These are phyloP conservation scores for Trichoderma sp. DNA, from an alignment of 2,329 filamentous ascomycete species.

Conservation along the genomic window DNA sequence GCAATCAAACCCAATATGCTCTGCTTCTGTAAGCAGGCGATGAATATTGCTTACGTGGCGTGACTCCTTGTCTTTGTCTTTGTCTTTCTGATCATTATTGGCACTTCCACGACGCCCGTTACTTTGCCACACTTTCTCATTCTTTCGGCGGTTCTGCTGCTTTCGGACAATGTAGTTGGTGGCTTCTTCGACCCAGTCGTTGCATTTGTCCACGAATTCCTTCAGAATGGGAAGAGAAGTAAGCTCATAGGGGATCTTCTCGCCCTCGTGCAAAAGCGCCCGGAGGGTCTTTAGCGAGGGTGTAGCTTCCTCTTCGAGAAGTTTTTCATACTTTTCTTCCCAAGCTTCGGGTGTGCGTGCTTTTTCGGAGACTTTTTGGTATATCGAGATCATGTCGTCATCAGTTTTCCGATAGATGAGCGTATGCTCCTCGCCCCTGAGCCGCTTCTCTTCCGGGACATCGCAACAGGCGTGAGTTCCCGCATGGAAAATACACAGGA, in stretches of 20 bases:
- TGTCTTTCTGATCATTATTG: conserved; percentile 47
- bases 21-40: conserved; percentile 77
- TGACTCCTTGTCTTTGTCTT: conserved; percentile 63
- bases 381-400: conserved; percentile 62
- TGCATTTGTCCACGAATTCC: conserved; percentile 91
- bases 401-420: conserved; percentile 76
- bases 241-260: conserved; percentile 90
- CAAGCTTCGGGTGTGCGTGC: conserved; percentile 81
- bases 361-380: conserved; percentile 80
- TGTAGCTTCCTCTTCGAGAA: conserved; percentile 77
- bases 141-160: conserved; percentile 95
- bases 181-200: conserved; percentile 97
- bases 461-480: conserved; percentile 80
- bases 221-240: conserved; percentile 77
- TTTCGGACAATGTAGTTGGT: conserved; percentile 95
- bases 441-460: conserved; percentile 62
- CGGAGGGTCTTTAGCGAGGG: conserved; percentile 85
- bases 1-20: conserved; percentile 88
- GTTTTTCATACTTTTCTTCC: conserved; percentile 83
- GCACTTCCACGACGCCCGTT: conserved; percentile 60
- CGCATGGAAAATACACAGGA: conserved; percentile 78
- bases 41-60: conserved; percentile 87
- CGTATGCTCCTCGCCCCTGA: conserved; percentile 66
- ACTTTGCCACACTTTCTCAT: conserved; percentile 80
- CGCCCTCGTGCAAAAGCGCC: conserved; percentile 83